Evolutionary conservation across 768 basidiomycete genomes (phyloP).

Genomic region (Leccinum subgranulosum): DNA sequence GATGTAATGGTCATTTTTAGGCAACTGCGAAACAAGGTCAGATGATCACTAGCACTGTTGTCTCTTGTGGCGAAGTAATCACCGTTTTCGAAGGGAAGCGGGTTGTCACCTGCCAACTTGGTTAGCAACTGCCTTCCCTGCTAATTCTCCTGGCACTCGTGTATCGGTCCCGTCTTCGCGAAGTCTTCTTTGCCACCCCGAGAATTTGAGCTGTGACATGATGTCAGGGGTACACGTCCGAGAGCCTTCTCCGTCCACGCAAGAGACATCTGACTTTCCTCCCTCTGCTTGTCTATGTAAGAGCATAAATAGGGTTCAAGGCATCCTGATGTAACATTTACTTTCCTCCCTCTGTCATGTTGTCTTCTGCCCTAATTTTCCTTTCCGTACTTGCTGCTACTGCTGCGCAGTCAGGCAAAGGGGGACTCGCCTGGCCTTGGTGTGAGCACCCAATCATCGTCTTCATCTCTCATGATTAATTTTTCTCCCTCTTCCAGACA

Average conservation of each 20-base stretch:
- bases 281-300: neutral
- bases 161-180: neutral
- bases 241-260: neutral
- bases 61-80: neutral
- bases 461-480: neutral
- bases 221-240: neutral
- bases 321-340: neutral
- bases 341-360: slow-evolving; percentile 12
- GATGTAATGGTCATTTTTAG: neutral
- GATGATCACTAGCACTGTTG: neutral
- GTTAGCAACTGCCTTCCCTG: neutral
- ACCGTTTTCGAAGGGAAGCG: neutral
- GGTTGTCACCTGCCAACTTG: neutral
- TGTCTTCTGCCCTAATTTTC: slow-evolving; percentile 16
- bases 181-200: neutral
- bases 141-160: neutral
- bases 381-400: slow-evolving; percentile 17
- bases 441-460: slow-evolving; percentile 16
- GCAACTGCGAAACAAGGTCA: neutral
- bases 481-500: slow-evolving; percentile 14
- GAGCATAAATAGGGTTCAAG: neutral
- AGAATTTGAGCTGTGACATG: neutral
- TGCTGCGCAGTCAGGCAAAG: slow-evolving; percentile 33
- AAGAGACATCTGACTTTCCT: neutral
- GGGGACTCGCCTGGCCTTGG: slow-evolving; percentile 37